These are phyloP conservation scores for Endotrypanum monterogeii DNA, from an alignment of 208 protist species.

Conservation along the genomic window DNA sequence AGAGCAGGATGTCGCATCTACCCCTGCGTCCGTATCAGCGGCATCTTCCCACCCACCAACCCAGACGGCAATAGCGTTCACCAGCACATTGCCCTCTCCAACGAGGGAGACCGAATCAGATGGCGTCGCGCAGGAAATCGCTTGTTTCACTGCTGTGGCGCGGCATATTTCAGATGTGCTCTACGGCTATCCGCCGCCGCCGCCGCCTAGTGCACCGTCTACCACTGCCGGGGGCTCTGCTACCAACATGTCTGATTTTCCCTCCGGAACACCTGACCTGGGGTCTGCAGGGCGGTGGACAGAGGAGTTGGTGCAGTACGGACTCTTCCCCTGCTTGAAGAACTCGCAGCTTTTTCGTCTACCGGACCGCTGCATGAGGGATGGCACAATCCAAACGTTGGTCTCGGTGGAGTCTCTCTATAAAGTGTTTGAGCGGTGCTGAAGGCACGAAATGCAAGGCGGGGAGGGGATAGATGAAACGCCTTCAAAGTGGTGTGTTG, in stretches of 20 bases:
- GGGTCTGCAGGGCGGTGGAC: conserved; percentile 1
- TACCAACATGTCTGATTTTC: not conserved
- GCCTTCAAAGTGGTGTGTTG: not conserved
- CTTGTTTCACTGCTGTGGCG: conserved; percentile 74
- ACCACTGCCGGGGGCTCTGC: not conserved
- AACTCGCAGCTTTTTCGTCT: conserved; percentile 61
- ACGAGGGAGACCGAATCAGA: conserved; percentile 30
- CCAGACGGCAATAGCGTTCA: conserved; percentile 4
- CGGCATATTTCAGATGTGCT: conserved; percentile 68
- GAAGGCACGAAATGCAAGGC: not conserved
- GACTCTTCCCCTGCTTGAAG: conserved; percentile 71
- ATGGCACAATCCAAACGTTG: conserved; percentile 69
- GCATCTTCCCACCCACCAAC: not conserved
- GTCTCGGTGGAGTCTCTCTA: conserved; percentile 87
- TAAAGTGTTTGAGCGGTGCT: conserved; percentile 92
- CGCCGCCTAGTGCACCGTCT: not conserved
- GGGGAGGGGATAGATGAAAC: not conserved
- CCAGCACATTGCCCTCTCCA: not conserved
- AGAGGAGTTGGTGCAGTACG: conserved; percentile 30
- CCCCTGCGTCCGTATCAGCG: not conserved
- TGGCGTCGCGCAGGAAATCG: conserved; percentile 53
- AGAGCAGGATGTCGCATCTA: not conserved
- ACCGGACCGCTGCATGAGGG: conserved; percentile 49
- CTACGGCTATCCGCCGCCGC: conserved; percentile 46
- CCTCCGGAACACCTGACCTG: not conserved